Evolutionary conservation across 768 basidiomycete species (phyloP), one percentile per base, ranked within the genome.

Genomic region (Fibroporia radiculosa): DNA sequence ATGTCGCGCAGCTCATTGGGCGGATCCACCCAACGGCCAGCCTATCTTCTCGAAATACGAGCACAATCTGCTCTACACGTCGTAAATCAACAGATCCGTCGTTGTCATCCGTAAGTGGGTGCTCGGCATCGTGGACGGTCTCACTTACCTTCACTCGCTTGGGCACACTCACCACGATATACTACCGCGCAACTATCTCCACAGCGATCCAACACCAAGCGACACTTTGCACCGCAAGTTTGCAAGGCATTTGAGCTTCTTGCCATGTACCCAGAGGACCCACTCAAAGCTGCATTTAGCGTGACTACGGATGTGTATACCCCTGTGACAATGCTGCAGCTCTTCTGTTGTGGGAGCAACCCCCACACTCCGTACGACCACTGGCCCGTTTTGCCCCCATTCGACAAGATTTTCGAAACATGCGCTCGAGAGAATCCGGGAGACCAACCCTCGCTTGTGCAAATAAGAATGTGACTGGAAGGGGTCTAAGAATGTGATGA

Each of bases 331-430:
- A n/a, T n/a, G n/a, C 34, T 35, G 34, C n/a, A 35, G 34, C 14
- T 35, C n/a, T 16, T 35, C 5, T 35, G 34, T 20, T 20, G 20
- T n/a, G 14, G n/a, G 22, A 39, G 25, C 37, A 39, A 39, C 37
- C 37, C 37, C 4, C 37, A 23, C n/a, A 39, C 25, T 27, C 40
- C 40, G 3, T 41, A 41, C 24, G 25, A 27, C 14, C 6, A 41
- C 20, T 41, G 40, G 40, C 40, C 25, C 11, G 26, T 41, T 11
- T n/a, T 27, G 12, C 40, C 40, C 7, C 40, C 40, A 8, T 41
- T 41, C 26, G 40, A 41, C 16, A 16, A 27, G 24, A 41, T 41
- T 14, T 41, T 27, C 40, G 40, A 41, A n/a, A 27, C 40, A 4
- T 41, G 40, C 25, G 29, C 26, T 6, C 40, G 18, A 16, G 19